Percentiles rank a stretch among this genome's conserved stretches.
phyloP scores from a whole-genome alignment of 2,329 filamentous ascomycete genomes.

The Neofusicoccum cordaticola region DNA sequence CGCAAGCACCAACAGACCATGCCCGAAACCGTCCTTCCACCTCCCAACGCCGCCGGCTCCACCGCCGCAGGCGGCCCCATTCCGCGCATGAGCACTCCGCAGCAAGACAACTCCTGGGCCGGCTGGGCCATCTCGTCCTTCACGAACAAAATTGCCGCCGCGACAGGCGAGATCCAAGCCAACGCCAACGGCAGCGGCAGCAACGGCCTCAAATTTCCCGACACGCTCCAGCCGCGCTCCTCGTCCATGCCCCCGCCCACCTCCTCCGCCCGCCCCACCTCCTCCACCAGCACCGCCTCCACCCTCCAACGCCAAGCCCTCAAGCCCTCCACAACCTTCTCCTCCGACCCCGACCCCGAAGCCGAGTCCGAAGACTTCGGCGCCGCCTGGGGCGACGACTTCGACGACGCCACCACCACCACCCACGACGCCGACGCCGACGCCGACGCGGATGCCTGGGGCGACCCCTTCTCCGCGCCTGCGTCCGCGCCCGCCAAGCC shows the following conservation, averaged over 20 bases:
- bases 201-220: conserved; percentile 32
- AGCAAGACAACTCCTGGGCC: conserved; percentile 73
- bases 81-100: conserved; percentile 77
- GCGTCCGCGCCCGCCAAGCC: conserved; percentile 28
- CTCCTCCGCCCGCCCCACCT: conserved; percentile 39
- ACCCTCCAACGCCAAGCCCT: conserved; percentile 46
- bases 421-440: conserved; percentile 55
- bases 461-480: conserved; percentile 47
- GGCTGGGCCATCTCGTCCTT: conserved; percentile 99
- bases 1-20: conserved; percentile 74
- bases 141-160: conserved; percentile 85
- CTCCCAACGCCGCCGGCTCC: conserved; percentile 49
- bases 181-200: conserved; percentile 42
- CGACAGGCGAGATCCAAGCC: conserved; percentile 80
- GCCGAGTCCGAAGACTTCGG: conserved; percentile 52
- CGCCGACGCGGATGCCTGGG: conserved; percentile 52
- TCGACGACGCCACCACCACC: conserved; percentile 65
- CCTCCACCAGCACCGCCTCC: conserved; percentile 48
- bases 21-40: conserved; percentile 75
- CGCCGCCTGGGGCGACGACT: conserved; percentile 63
- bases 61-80: conserved; percentile 47
- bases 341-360: conserved; percentile 27
- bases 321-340: conserved; percentile 26
- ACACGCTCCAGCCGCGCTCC: conserved; percentile 41
- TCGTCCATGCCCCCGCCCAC: conserved; percentile 47